Evolutionary conservation across 1,284 basidiomycete species (phyloP).

Genomic region (Papiliotrema laurentii): DNA sequence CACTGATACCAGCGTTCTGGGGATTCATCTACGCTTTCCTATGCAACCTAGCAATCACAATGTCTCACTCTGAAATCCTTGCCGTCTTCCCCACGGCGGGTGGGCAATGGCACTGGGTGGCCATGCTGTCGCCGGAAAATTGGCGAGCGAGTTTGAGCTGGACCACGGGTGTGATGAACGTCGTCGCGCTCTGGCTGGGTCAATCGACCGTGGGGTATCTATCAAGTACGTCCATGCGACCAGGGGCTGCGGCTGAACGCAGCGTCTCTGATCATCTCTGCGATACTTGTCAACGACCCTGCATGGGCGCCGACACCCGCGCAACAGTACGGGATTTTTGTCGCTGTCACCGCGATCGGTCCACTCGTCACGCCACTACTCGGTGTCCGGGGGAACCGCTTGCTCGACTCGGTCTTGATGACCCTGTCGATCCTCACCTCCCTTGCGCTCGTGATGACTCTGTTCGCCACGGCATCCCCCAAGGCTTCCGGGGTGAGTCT

Average conservation of each 20-base stretch:
- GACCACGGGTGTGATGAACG: slow-evolving; percentile 15
- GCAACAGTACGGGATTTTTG: not conserved
- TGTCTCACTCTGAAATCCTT: slow-evolving; percentile 35
- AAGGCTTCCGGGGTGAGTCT: not conserved
- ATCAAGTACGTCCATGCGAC: slow-evolving; percentile 6
- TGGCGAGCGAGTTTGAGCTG: slow-evolving; percentile 6
- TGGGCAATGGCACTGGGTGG: slow-evolving; percentile 43
- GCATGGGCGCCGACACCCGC: not conserved
- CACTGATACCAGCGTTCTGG: slow-evolving; percentile 1
- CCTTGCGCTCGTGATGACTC: not conserved
- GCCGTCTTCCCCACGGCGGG: slow-evolving; percentile 35
- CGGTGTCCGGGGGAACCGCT: not conserved
- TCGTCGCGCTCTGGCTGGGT: slow-evolving; percentile 14
- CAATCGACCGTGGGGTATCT: slow-evolving; percentile 13
- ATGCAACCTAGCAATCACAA: not conserved
- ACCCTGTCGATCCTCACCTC: not conserved
- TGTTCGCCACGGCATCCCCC: not conserved
- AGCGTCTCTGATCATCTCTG: not conserved
- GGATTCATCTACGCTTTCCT: slow-evolving; percentile 5
- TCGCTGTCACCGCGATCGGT: not conserved
- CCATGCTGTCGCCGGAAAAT: slow-evolving; percentile 21
- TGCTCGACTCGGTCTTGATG: not conserved
- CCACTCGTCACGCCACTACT: not conserved
- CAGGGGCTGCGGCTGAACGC: not conserved
- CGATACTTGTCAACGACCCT: not conserved